These are phyloP conservation scores for Lipomyces orientalis DNA, from an alignment of 805 yeast species.

Conservation along the genomic window DNA sequence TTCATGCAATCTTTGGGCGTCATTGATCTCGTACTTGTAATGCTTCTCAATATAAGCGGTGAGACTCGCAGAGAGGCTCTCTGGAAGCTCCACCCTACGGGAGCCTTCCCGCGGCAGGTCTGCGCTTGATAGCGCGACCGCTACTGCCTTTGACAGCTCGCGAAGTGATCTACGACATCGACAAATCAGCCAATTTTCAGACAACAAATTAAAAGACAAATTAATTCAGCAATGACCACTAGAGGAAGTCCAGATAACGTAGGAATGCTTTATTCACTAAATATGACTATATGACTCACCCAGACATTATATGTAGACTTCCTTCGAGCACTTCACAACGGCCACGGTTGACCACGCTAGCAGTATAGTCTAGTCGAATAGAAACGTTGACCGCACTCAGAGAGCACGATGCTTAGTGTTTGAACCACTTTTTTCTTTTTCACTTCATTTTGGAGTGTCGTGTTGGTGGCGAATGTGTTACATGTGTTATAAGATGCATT, in stretches of 20 bases:
- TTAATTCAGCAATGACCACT: background rate
- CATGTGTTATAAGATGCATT: background rate
- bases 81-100: slow-evolving; percentile 29
- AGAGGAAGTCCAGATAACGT: background rate
- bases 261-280: background rate
- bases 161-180: slow-evolving; percentile 27
- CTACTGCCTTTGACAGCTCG: slow-evolving; percentile 31
- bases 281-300: background rate
- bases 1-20: slow-evolving; percentile 47
- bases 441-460: background rate
- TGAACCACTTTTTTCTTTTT: background rate
- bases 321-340: background rate
- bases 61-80: slow-evolving; percentile 14
- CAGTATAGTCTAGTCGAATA: background rate
- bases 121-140: slow-evolving; percentile 20
- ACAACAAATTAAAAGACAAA: background rate
- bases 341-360: background rate
- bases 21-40: slow-evolving; percentile 34
- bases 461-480: background rate
- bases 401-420: background rate
- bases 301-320: background rate
- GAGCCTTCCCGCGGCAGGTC: slow-evolving; percentile 13
- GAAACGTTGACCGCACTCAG: background rate
- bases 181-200: background rate
- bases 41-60: slow-evolving; percentile 29